phyloP scores from a whole-genome alignment of 768 basidiomycete species.

The Neoboletus subvelutipes region DNA sequence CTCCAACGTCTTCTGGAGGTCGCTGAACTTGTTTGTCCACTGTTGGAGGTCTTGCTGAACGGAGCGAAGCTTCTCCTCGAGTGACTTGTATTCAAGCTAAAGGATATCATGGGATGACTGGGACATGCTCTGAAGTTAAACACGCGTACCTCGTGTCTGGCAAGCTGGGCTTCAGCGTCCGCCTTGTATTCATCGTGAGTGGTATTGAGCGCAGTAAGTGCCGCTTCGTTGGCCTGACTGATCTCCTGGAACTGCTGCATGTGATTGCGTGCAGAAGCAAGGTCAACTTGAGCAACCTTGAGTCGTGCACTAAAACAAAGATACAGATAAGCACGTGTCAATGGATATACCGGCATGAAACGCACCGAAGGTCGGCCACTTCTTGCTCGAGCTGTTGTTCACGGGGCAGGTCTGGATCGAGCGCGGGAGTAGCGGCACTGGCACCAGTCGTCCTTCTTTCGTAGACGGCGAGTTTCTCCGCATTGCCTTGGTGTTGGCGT shows the following conservation, averaged over 20 bases:
- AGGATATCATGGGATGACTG: background rate
- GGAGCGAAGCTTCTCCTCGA: conserved; percentile 60
- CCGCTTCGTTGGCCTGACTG: conserved; percentile 77
- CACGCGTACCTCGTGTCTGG: conserved; percentile 59
- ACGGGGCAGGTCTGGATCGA: conserved; percentile 49
- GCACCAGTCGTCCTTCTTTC: conserved; percentile 56
- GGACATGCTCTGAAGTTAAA: too few relatives aligned
- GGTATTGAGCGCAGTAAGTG: conserved; percentile 62
- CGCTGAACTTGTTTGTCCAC: conserved; percentile 48
- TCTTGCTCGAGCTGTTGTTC: conserved; percentile 84
- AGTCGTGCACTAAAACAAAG: conserved; percentile 55
- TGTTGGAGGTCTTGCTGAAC: conserved; percentile 55
- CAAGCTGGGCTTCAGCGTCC: conserved; percentile 66
- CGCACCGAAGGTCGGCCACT: conserved; percentile 80
- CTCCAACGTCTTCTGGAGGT: conserved; percentile 66
- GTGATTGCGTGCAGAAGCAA: conserved; percentile 66
- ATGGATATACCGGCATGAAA: background rate
- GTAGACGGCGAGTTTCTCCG: conserved; percentile 85
- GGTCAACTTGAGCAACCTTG: conserved; percentile 76
- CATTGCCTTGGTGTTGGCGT: conserved; percentile 69
- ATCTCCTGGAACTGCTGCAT: conserved; percentile 87
- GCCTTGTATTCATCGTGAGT: conserved; percentile 82
- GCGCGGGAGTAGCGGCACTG: conserved; percentile 31
- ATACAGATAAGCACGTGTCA: background rate
- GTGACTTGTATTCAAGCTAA: conserved; percentile 62